Evolutionary conservation across 2,329 filamentous ascomycete species (phyloP).

Genomic region (Epichloe gansuensis): DNA sequence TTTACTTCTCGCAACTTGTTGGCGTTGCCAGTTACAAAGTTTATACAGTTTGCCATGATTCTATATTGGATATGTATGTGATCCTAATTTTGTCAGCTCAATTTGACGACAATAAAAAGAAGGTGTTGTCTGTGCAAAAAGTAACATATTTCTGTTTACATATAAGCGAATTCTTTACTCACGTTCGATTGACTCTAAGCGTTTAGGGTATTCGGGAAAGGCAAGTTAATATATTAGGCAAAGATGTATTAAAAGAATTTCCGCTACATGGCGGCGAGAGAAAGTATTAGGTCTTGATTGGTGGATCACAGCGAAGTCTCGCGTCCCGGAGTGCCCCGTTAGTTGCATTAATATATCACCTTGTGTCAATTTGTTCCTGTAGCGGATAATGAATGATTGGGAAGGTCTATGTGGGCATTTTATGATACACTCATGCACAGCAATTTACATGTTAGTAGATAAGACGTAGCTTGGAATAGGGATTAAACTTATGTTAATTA

Average conservation of each 20-base stretch:
- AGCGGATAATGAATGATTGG: not conserved
- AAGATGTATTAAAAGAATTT: not conserved
- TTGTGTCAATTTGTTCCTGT: not conserved
- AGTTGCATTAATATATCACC: not conserved
- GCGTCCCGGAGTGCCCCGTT: not conserved
- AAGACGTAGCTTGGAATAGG: too few relatives aligned
- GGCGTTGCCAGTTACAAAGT: slow-evolving; percentile 94
- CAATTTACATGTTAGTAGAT: too few relatives aligned
- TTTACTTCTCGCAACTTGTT: slow-evolving; percentile 88
- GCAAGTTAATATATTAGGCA: not conserved
- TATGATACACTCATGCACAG: not conserved
- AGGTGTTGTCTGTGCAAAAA: not conserved
- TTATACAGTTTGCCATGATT: slow-evolving; percentile 40
- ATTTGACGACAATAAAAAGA: not conserved
- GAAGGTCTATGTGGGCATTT: not conserved
- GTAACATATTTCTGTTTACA: not conserved
- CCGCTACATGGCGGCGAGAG: not conserved
- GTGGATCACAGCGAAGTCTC: not conserved
- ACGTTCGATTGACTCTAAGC: not conserved
- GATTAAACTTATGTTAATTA: too few relatives aligned
- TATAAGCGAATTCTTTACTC: not conserved
- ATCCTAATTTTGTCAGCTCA: not conserved
- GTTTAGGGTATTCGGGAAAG: not conserved
- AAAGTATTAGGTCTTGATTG: not conserved
- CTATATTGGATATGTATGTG: not conserved